Conservation (phyloP, 768 basidiomycete species). For the Lactarius psammicola region DNA sequence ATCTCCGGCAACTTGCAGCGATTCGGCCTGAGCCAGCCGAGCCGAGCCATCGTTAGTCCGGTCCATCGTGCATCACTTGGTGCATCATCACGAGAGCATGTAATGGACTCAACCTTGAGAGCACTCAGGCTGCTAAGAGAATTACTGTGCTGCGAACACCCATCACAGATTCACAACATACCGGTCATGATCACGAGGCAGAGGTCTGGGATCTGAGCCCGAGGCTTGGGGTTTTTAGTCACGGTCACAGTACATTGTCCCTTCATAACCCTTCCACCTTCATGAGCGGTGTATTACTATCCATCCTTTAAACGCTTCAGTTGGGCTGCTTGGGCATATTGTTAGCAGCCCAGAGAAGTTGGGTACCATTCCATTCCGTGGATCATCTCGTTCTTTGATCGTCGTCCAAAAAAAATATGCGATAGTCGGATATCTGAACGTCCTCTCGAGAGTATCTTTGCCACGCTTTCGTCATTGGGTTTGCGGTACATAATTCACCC, state of each 20-base stretch:
- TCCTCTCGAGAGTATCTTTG: slow-evolving; percentile 67
- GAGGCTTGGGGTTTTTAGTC: too few species aligned
- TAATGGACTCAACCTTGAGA: not conserved
- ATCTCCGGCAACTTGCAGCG: too few species aligned
- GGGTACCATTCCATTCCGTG: slow-evolving; percentile 79
- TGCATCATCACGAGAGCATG: too few species aligned
- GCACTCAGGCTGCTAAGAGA: too few species aligned
- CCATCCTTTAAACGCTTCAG: slow-evolving; percentile 54
- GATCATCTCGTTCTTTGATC: slow-evolving; percentile 84
- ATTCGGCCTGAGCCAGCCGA: too few species aligned
- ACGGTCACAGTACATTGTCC: too few species aligned
- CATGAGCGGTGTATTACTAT: slow-evolving; percentile 75
- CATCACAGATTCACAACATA: slow-evolving; percentile 46
- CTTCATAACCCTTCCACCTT: slow-evolving; percentile 61
- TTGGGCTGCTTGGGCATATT: too few species aligned
- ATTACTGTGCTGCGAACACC: not conserved
- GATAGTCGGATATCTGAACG: slow-evolving; percentile 83
- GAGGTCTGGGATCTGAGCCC: too few species aligned
- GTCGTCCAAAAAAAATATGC: slow-evolving; percentile 96
- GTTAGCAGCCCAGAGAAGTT: too few species aligned
- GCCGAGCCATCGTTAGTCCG: too few species aligned
- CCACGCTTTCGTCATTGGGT: slow-evolving; percentile 92
- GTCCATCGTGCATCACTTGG: too few species aligned
- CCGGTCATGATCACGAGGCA: slow-evolving; percentile 41
- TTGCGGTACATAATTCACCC: slow-evolving; percentile 40